phyloP scores from a whole-genome alignment of 768 basidiomycete species.

The Lentinula detonsa region DNA sequence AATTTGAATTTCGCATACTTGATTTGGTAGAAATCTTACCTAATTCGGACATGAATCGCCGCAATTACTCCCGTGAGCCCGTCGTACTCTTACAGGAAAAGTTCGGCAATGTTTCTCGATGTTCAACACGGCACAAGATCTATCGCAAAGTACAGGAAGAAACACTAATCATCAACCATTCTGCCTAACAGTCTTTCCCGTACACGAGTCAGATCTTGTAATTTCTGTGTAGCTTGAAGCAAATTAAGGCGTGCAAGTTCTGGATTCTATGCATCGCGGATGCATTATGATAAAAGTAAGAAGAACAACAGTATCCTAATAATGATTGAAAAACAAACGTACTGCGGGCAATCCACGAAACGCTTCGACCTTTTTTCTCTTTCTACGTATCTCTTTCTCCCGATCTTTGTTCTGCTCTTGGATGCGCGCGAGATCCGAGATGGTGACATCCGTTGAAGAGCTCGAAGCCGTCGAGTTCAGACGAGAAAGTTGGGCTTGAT shows the following conservation, averaged over 20 bases:
- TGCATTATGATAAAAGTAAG: neutral
- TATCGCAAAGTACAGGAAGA: too few species aligned
- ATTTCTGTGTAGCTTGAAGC: neutral
- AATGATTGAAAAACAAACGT: constrained; percentile 2
- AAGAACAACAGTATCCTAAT: neutral
- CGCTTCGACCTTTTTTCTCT: constrained; percentile 36
- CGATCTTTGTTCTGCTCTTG: constrained; percentile 29
- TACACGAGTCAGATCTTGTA: neutral
- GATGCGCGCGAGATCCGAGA: constrained; percentile 31
- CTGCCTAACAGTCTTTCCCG: neutral
- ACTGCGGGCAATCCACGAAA: constrained; percentile 49
- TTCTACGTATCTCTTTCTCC: constrained; percentile 34
- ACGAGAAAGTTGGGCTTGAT: constrained; percentile 32
- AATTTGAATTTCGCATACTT: neutral
- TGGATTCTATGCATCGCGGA: neutral
- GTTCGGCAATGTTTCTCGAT: too few species aligned
- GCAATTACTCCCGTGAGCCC: neutral
- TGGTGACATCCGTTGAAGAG: constrained; percentile 24
- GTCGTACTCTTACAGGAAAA: too few species aligned
- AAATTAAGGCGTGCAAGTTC: neutral
- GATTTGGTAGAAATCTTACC: neutral
- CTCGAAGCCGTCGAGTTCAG: constrained; percentile 8
- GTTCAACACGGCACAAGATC: too few species aligned
- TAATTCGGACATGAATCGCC: neutral
- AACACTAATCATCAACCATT: neutral